phyloP scores from a whole-genome alignment of 495 filamentous ascomycete species.

The Patellaria atrata region DNA sequence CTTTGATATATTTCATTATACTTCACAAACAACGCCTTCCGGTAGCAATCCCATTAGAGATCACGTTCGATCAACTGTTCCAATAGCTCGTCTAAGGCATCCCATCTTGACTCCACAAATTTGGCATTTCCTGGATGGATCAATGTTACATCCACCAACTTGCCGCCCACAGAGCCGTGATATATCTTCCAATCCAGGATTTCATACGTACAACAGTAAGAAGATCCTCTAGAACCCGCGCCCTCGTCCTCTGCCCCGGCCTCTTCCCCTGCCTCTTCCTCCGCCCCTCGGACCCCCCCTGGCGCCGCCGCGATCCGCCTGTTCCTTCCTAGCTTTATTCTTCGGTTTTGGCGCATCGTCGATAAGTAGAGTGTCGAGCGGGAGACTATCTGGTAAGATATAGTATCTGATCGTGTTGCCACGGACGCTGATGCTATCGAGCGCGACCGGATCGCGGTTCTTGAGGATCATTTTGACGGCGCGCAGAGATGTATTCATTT shows the following conservation, averaged over 20 bases:
- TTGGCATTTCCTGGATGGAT: too few relatives aligned
- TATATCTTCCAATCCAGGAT: too few relatives aligned
- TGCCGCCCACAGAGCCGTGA: too few relatives aligned
- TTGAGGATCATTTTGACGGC: slow-evolving; percentile 89
- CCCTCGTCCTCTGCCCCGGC: slow-evolving; percentile 24
- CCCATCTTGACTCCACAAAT: too few relatives aligned
- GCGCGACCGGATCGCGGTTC: slow-evolving; percentile 66
- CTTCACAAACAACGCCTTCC: too few relatives aligned
- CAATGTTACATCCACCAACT: too few relatives aligned
- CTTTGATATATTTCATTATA: too few relatives aligned
- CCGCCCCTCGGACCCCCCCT: slow-evolving; percentile 42
- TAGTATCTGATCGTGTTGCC: slow-evolving; percentile 87
- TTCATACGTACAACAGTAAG: too few relatives aligned
- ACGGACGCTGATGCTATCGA: slow-evolving; percentile 94
- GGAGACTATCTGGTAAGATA: slow-evolving; percentile 87
- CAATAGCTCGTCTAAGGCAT: too few relatives aligned
- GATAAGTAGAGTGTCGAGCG: slow-evolving; percentile 83
- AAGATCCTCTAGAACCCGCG: slow-evolving; percentile 12
- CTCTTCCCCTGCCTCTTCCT: slow-evolving; percentile 37
- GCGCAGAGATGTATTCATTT: slow-evolving; percentile 92
- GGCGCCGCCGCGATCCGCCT: slow-evolving; percentile 38
- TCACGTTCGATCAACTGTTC: too few relatives aligned
- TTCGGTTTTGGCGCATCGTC: slow-evolving; percentile 96
- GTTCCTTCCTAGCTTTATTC: slow-evolving; percentile 97
- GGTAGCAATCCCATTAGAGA: too few relatives aligned